Evolutionary conservation across 306 rosid species (phyloP), one percentile per base, ranked within the genome.

Genomic region (Oemleria cerasiformis): DNA sequence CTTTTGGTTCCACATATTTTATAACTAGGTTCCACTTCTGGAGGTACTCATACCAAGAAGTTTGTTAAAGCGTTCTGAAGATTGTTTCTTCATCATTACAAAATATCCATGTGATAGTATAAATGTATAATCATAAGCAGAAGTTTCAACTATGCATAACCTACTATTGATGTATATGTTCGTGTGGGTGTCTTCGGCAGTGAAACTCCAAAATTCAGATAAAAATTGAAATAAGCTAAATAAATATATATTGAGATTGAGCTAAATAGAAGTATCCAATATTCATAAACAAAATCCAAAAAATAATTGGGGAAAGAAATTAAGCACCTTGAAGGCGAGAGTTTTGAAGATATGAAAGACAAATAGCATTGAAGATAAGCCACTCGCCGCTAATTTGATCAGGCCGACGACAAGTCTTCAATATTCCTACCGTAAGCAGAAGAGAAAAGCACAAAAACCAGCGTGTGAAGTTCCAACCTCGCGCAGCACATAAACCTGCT

Each of bases 301-400:
- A 61, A 3, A 14, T 9, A 20, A 20, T 0, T 40, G 63, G 10
- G 40, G 59, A 38, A 14, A 23, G 10, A 39, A 68, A 19, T 51
- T 20, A 57, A 45, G 6, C 51, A 85, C 99, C 89, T 82, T 89
- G 97, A 67, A 91, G 61, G 64, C 96, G 97, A 53, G 91, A 81
- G 58, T 25, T 25, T 25, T 25, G 30, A 25, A 25, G 30, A 25
- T 25, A 25, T 25, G 30, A n/a, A n/a, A n/a, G n/a, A n/a, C n/a
- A n/a, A n/a, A n/a, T n/a, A n/a, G n/a, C n/a, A n/a, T n/a, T n/a
- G n/a, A n/a, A n/a, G n/a, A n/a, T n/a, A n/a, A n/a, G n/a, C n/a
- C n/a, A n/a, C n/a, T n/a, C n/a, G n/a, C n/a, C n/a, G n/a, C n/a
- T n/a, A n/a, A n/a, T n/a, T n/a, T n/a, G n/a, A n/a, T n/a, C n/a